These are phyloP conservation scores for Trichoderma atrobrunneum DNA, from an alignment of 2,329 filamentous ascomycete genomes.

Conservation along the genomic window DNA sequence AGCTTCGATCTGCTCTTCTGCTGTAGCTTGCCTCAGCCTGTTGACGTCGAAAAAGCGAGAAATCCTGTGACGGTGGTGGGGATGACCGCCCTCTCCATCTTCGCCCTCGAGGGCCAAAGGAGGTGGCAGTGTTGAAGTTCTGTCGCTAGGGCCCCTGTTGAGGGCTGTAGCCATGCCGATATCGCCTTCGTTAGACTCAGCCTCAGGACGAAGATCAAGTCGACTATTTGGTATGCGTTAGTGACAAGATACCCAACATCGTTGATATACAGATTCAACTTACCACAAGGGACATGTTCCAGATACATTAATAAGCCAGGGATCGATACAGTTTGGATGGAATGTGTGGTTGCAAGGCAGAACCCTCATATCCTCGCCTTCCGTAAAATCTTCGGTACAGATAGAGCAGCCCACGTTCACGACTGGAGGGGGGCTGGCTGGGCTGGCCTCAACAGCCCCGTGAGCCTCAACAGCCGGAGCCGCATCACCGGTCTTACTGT, in stretches of 20 bases:
- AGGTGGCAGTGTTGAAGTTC: slow-evolving; percentile 35
- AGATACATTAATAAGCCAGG: slow-evolving; percentile 67
- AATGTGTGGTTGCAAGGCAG: slow-evolving; percentile 67
- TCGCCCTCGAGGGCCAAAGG: slow-evolving; percentile 42
- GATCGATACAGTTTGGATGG: slow-evolving; percentile 66
- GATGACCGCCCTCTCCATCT: slow-evolving; percentile 32
- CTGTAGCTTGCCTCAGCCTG: slow-evolving; percentile 55
- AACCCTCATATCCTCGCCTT: slow-evolving; percentile 65
- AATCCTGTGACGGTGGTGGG: slow-evolving; percentile 41
- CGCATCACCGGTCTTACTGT: background rate
- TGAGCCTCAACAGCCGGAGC: slow-evolving; percentile 10
- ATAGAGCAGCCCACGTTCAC: slow-evolving; percentile 60
- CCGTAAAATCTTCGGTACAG: slow-evolving; percentile 66
- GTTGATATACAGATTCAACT: slow-evolving; percentile 30
- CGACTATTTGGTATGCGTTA: slow-evolving; percentile 40
- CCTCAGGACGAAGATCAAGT: slow-evolving; percentile 51
- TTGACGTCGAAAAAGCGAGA: slow-evolving; percentile 57
- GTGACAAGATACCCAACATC: background rate
- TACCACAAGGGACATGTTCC: slow-evolving; percentile 69
- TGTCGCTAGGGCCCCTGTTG: slow-evolving; percentile 21
- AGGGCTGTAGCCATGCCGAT: slow-evolving; percentile 42
- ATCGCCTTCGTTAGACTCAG: slow-evolving; percentile 35
- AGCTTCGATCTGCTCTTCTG: slow-evolving; percentile 61
- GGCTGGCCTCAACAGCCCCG: slow-evolving; percentile 19
- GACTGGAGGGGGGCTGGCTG: slow-evolving; percentile 27